Evolutionary conservation across 1,284 basidiomycete genomes (phyloP), one percentile per base, ranked within the genome.

Genomic region (Leccinum holopus): DNA sequence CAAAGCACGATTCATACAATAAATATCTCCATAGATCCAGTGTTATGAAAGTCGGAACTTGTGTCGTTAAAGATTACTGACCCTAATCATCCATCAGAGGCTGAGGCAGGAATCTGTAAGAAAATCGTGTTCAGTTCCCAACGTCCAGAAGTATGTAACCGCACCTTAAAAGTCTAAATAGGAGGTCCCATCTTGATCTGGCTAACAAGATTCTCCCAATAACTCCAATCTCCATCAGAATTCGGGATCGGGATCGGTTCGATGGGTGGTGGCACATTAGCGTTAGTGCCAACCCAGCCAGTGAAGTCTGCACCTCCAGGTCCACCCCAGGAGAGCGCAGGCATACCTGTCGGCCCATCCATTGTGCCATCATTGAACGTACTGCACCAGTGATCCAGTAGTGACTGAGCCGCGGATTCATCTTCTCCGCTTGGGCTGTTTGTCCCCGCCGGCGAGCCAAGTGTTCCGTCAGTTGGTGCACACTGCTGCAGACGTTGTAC

Each of bases 351-450:
- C 16, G 81, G 75, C 35, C 82, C 80, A 69, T 90, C 88, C 14
- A 85, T 69, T 2, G 82, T 80, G 12, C 81, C 82, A 65, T 87
- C 87, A 70, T 84, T 89, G 66, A 91, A 84, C 18, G 87, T 85
- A 64, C 87, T 88, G 70, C 86, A 89, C 91, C 91, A 93, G 66
- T 92, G 87, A 70, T 93, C 90, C 57, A 93, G 78, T 61, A 93
- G 73, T 16, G 84, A 83, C 69, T 93, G 91, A 7, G 90, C 90
- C 12, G 87, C 78, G 41, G 84, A 86, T 68, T 91, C 90, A 28
- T 92, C 91, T 37, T 91, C 90, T 41, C 80, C 83, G 60, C 81
- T 82, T 4, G 90, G 90, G 71, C 89, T 91, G 16, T 82, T 84
- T 35, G 87, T 83, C 32, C 80, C 82, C 28, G 78, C 81, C 59